Base-by-base conservation (phyloP, 2,329 filamentous ascomycete species). In the Alternaria metachromatica region DNA sequence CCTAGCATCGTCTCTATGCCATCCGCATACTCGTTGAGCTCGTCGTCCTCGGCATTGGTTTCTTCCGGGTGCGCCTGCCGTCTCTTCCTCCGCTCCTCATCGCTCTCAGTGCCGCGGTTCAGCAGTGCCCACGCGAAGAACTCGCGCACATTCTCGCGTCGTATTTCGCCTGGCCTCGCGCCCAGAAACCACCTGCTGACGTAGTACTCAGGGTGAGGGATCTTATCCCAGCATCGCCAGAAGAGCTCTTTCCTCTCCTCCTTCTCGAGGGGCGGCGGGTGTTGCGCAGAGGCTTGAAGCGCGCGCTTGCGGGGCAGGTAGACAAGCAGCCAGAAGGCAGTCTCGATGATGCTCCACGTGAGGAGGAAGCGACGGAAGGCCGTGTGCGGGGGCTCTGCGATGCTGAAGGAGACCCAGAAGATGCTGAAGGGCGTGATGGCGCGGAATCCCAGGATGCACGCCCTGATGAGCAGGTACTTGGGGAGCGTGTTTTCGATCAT, bases 51-150 rank as follows among this genome's bases (percentile, higher is more conserved):
- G 6, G 70, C 70, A 18, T 62, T 63, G 53, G 59, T 72, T 28
- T 67, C 68, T 8, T 73, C 69, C 3, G 65, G 65, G 11, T 66
- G 61, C 15, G 62, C 64, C 41, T 71, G 68, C 20, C 58, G 61
- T 12, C 62, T 43, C 45, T 64, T 60, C 12, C 43, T 62, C 43
- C 68, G 59, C 59, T 69, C 64, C 4, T 70, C 69, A 18, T 71
- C 70, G 25, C 80, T 78, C 51, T 77, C 75, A 5, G 83, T 79
- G 10, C 80, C 82, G 10, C 81, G 80, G 65, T 90, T 88, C 63
- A 90, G 87, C 71, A 92, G 88, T 1, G 87, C 89, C 90, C 90
- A 93, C 9, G 86, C 81, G 21, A 91, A 76, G 69, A 91, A 92
- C 65, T 91, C 88, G 67, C 84, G 85, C 56, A 92, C 78, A 70